Conservation (phyloP, 2,329 filamentous ascomycete species). For the Penicillium olsonii region DNA sequence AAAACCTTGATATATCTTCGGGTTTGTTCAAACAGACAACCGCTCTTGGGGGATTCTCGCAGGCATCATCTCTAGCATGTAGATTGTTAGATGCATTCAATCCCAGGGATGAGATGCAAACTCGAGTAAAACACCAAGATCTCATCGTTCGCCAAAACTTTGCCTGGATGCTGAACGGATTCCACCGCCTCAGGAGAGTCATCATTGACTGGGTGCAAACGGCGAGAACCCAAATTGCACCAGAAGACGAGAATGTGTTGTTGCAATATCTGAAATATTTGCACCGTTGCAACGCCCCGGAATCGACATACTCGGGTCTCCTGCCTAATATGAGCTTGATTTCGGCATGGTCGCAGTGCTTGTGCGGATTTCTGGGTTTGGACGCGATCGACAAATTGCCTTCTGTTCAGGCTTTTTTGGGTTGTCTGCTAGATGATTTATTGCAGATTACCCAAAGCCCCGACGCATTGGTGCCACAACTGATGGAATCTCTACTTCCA, state of each 20-base stretch:
- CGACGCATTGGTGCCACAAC: slow-evolving; percentile 18
- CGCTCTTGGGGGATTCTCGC: slow-evolving; percentile 30
- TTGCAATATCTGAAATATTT: slow-evolving; percentile 31
- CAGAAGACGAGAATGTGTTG: slow-evolving; percentile 23
- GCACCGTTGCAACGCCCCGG: slow-evolving; percentile 23
- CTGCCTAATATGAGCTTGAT: slow-evolving; percentile 29
- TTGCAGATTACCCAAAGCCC: slow-evolving; percentile 21
- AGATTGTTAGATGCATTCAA: slow-evolving; percentile 34
- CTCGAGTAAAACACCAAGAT: slow-evolving; percentile 17
- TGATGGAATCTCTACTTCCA: slow-evolving; percentile 30
- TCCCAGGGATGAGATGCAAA: slow-evolving; percentile 13
- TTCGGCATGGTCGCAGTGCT: slow-evolving; percentile 32
- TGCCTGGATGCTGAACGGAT: slow-evolving; percentile 36
- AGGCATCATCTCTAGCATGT: slow-evolving; percentile 27
- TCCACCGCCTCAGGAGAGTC: slow-evolving; percentile 35
- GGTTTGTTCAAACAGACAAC: slow-evolving; percentile 28
- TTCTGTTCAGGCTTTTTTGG: slow-evolving; percentile 33
- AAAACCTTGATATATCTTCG: slow-evolving; percentile 34
- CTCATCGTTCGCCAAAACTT: slow-evolving; percentile 34
- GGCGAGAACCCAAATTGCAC: slow-evolving; percentile 12
- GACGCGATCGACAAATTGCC: slow-evolving; percentile 23
- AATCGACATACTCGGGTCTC: slow-evolving; percentile 20
- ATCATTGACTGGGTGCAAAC: slow-evolving; percentile 30
- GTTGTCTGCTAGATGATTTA: slow-evolving; percentile 31
- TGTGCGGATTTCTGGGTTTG: slow-evolving; percentile 32